A percentile compares a stretch with the other conserved stretches of the same genome.
These are phyloP conservation scores for Fusarium sp. DNA, from an alignment of 2,329 filamentous ascomycete species.

Conservation along the genomic window DNA sequence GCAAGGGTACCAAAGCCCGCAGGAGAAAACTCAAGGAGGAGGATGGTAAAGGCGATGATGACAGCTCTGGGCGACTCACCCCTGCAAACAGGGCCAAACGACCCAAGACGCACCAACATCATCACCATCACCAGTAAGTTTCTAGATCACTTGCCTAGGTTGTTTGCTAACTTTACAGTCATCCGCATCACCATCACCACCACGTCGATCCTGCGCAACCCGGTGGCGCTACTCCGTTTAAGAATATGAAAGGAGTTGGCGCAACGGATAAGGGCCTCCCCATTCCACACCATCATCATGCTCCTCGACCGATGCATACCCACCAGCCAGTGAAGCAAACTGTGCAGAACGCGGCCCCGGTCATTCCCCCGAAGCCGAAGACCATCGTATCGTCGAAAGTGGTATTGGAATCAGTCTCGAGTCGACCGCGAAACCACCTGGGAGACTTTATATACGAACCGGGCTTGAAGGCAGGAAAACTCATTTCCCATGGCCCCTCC, in stretches of 20 bases:
- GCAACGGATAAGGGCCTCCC: slow-evolving; percentile 55
- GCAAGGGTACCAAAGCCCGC: slow-evolving; percentile 63
- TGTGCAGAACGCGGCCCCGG: slow-evolving; percentile 33
- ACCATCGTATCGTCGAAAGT: slow-evolving; percentile 75
- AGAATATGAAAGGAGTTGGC: slow-evolving; percentile 60
- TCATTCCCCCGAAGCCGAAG: slow-evolving; percentile 69
- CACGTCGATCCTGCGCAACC: slow-evolving; percentile 60
- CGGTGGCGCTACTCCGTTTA: slow-evolving; percentile 58
- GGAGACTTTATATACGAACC: slow-evolving; percentile 87
- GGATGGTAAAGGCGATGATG: slow-evolving; percentile 74
- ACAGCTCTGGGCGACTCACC: slow-evolving; percentile 70
- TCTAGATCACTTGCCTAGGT: not conserved
- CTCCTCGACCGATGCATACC: slow-evolving; percentile 47
- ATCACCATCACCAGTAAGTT: slow-evolving; percentile 76
- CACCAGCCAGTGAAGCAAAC: slow-evolving; percentile 42
- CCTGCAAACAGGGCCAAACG: slow-evolving; percentile 72
- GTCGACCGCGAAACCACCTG: slow-evolving; percentile 81
- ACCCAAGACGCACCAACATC: slow-evolving; percentile 73
- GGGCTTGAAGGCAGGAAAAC: slow-evolving; percentile 65
- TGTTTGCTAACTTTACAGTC: slow-evolving; percentile 46
- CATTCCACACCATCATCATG: slow-evolving; percentile 63
- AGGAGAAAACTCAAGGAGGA: slow-evolving; percentile 83
- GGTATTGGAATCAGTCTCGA: slow-evolving; percentile 77
- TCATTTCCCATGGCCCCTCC: slow-evolving; percentile 55
- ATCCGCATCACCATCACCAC: slow-evolving; percentile 71